These are phyloP conservation scores for Phalaenopsis equestris DNA, from an alignment of 106 monocot species.

Conservation along the genomic window DNA sequence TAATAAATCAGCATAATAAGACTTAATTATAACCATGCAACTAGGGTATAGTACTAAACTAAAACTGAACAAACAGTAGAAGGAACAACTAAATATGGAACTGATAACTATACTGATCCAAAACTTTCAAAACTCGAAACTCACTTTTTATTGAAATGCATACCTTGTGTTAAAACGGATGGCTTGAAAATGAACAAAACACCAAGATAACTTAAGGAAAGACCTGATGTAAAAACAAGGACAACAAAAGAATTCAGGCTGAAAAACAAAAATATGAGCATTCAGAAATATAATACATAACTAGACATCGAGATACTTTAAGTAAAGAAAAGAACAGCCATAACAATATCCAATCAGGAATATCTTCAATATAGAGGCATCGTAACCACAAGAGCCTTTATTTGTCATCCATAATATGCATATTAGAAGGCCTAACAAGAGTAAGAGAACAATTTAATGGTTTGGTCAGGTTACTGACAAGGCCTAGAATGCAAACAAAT, in stretches of 20 bases:
- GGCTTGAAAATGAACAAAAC: conserved; percentile 26
- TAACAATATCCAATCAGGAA: neutral
- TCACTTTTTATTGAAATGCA: neutral
- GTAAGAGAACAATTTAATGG: neutral
- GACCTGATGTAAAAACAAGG: conserved; percentile 18
- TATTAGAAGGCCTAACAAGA: neutral
- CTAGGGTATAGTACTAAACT: neutral
- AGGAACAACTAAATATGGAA: neutral
- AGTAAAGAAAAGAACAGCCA: neutral
- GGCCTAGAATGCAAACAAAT: neutral
- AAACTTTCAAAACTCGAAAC: neutral
- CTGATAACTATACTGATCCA: neutral
- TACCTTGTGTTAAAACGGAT: conserved; percentile 21
- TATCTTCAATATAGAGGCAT: neutral
- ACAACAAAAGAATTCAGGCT: neutral
- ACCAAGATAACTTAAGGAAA: conserved; percentile 31
- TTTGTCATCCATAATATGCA: neutral
- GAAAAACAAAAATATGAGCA: neutral
- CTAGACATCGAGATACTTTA: neutral
- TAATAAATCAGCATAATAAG: neutral
- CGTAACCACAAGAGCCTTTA: neutral
- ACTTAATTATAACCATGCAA: neutral
- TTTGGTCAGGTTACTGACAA: neutral
- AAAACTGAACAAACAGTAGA: neutral
- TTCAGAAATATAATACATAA: neutral